Conservation (phyloP, 352 stramenopile species). For the Thraustotheca clavata region DNA sequence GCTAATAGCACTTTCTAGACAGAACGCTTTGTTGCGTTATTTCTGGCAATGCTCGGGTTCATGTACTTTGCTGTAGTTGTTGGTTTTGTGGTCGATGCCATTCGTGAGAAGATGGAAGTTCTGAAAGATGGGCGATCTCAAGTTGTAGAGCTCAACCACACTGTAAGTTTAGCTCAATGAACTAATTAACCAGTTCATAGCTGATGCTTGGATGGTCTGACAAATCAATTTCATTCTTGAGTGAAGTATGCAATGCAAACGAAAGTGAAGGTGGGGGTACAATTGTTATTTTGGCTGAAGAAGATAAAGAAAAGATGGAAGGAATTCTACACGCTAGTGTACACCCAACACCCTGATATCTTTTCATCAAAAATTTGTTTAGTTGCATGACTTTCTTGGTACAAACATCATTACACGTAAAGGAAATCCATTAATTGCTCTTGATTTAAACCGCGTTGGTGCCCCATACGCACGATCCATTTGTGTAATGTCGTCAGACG, state of each 20-base stretch:
- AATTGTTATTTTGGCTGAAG: constrained; percentile 68
- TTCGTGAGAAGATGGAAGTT: constrained; percentile 80
- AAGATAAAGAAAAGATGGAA: constrained; percentile 74
- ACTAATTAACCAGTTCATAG: constrained; percentile 22
- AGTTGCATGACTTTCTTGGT: constrained; percentile 41
- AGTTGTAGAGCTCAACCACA: constrained; percentile 74
- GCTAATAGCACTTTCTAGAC: not conserved
- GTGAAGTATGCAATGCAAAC: constrained; percentile 80
- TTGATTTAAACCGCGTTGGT: constrained; percentile 71
- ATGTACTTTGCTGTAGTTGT: constrained; percentile 88
- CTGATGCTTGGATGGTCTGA: constrained; percentile 83
- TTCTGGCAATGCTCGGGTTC: constrained; percentile 60
- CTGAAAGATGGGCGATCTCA: constrained; percentile 81
- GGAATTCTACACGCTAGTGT: constrained; percentile 44
- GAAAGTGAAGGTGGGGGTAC: constrained; percentile 75
- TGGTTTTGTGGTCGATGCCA: constrained; percentile 80
- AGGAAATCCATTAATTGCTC: constrained; percentile 65
- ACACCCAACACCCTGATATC: too few species aligned
- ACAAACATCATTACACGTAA: constrained; percentile 73
- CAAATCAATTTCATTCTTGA: constrained; percentile 78
- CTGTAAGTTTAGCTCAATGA: constrained; percentile 30
- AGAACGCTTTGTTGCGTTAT: constrained; percentile 20
- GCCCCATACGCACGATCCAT: constrained; percentile 62
- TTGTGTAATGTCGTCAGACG: constrained; percentile 69
- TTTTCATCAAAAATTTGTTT: too few species aligned